phyloP scores from a whole-genome alignment of 257 asterid species.

The Solanum bulbocastanum region DNA sequence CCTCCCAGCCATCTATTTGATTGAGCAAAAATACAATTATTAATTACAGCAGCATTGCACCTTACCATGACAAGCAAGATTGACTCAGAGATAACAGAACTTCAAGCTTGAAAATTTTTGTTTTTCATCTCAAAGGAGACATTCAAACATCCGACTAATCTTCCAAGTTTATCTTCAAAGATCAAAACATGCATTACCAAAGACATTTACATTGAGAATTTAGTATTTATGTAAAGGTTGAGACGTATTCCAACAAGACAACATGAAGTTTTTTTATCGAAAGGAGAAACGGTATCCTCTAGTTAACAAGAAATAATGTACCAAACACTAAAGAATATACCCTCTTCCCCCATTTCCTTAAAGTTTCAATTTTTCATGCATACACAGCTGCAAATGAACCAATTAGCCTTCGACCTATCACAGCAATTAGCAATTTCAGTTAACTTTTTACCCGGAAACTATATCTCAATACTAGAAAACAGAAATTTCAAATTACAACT shows the following conservation, averaged over 20 bases:
- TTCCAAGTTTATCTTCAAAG: not conserved
- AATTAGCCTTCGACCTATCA: not conserved
- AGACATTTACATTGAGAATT: not conserved
- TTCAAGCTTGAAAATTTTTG: not conserved
- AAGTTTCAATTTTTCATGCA: not conserved
- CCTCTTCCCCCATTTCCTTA: not conserved
- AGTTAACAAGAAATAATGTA: not conserved
- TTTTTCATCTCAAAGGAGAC: not conserved
- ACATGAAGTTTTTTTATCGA: not conserved
- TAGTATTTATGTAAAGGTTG: not conserved
- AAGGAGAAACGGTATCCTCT: not conserved
- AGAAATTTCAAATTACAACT: not conserved
- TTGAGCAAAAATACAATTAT: not conserved
- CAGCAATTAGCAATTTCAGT: not conserved
- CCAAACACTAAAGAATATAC: not conserved
- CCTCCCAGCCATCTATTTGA: constrained; percentile 54
- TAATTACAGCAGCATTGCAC: not conserved
- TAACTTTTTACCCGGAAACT: not conserved
- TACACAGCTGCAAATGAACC: not conserved
- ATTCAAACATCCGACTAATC: not conserved
- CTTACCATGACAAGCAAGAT: not conserved
- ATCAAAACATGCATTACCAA: not conserved
- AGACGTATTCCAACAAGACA: not conserved
- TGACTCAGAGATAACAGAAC: not conserved
- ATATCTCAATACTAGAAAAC: not conserved